Conservation (phyloP, 345 rosid species). For the Mangifera indica region DNA sequence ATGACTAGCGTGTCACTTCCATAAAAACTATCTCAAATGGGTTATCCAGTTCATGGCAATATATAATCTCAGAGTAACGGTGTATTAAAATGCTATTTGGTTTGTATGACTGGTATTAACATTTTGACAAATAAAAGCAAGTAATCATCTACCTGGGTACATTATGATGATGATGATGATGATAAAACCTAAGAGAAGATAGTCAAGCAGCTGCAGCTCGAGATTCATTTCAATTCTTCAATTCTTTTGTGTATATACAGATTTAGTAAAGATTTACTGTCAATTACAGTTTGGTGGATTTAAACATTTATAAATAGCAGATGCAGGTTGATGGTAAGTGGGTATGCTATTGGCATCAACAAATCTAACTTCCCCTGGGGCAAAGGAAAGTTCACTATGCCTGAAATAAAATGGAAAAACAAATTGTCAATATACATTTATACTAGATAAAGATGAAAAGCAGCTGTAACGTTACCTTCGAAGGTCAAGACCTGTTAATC, state of each 20-base stretch:
- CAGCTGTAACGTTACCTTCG: slow-evolving; percentile 43
- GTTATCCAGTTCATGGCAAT: not conserved
- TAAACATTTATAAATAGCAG: slow-evolving; percentile 74
- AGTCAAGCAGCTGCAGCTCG: not conserved
- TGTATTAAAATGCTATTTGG: not conserved
- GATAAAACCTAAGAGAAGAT: not conserved
- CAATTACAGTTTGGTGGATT: slow-evolving; percentile 77
- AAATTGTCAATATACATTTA: not conserved
- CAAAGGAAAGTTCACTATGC: slow-evolving; percentile 72
- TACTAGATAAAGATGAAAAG: not conserved
- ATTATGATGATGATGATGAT: no score
- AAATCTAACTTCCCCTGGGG: slow-evolving; percentile 76
- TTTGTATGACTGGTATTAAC: not conserved
- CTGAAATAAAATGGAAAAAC: slow-evolving; percentile 34
- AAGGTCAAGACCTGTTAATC: slow-evolving; percentile 79
- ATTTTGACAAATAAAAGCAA: not conserved
- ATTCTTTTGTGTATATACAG: not conserved
- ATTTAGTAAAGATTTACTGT: not conserved
- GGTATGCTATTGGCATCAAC: slow-evolving; percentile 72
- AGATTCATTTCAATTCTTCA: no score
- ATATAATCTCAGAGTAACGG: not conserved
- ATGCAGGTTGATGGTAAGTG: slow-evolving; percentile 81
- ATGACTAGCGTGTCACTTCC: no score
- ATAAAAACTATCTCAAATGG: no score
- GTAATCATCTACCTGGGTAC: not conserved